Evolutionary conservation across 805 yeast genomes (phyloP).

Genomic region (Middelhovenomyces tepae): DNA sequence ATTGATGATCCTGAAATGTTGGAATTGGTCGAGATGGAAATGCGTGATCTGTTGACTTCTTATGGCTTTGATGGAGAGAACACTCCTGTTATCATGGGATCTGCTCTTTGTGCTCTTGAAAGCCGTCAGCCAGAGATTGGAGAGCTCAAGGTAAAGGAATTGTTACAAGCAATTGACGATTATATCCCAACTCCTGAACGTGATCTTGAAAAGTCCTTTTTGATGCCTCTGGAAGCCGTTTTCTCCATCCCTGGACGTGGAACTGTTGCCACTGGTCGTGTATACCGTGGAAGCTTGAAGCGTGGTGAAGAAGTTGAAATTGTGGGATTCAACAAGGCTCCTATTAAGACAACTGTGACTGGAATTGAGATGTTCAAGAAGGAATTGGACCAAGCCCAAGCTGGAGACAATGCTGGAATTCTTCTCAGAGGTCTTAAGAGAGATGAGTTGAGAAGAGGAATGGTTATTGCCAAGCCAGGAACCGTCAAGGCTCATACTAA

Average conservation of each 20-base stretch:
- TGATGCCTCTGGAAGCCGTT: conserved; percentile 95
- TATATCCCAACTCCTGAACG: conserved; percentile 94
- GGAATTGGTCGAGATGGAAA: conserved; percentile 99
- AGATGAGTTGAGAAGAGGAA: conserved; percentile 94
- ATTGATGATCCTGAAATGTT: conserved; percentile 98
- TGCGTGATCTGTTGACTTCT: conserved; percentile 87
- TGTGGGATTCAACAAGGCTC: conserved; percentile 82
- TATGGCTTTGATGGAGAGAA: conserved; percentile 98
- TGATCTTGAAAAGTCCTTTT: conserved; percentile 91
- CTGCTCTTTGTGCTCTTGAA: conserved; percentile 95
- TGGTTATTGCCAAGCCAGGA: conserved; percentile 92
- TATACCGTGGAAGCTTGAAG: conserved; percentile 94
- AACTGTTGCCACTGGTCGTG: conserved; percentile 98
- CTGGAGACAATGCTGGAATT: conserved; percentile 98
- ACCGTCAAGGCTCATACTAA: conserved; percentile 87
- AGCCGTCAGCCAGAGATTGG: conserved; percentile 86
- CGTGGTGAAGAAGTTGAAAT: conserved; percentile 98
- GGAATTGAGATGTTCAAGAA: conserved; percentile 99
- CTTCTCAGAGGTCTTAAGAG: conserved; percentile 97
- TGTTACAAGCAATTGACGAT: conserved; percentile 88
- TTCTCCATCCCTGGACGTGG: conserved; percentile 99
- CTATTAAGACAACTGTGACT: conserved; percentile 88
- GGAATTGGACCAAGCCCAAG: conserved; percentile 95
- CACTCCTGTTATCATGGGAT: conserved; percentile 97
- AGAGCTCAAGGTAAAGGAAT: conserved; percentile 67